Percentiles rank a stretch among this genome's conserved stretches.
phyloP scores from a whole-genome alignment of 768 basidiomycete species.

The Strobilomyces echinocephalus region DNA sequence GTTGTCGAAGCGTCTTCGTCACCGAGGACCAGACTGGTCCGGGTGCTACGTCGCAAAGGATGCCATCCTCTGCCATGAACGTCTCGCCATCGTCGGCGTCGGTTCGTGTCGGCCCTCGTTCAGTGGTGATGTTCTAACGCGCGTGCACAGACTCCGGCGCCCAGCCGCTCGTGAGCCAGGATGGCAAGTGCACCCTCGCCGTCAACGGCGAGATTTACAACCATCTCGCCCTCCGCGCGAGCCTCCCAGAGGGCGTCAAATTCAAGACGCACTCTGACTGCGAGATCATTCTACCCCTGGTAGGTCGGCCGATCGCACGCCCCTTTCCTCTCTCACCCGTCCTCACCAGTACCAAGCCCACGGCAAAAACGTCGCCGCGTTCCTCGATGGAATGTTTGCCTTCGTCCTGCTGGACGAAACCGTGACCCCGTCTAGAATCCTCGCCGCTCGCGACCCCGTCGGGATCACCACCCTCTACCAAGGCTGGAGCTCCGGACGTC shows the following conservation, averaged over 20 bases:
- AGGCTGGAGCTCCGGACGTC: conserved; percentile 82
- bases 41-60: conserved; percentile 87
- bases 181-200: conserved; percentile 76
- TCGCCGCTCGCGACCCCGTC: conserved; percentile 95
- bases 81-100: conserved; percentile 96
- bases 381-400: conserved; percentile 98
- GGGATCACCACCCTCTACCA: conserved; percentile 99
- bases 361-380: conserved; percentile 67
- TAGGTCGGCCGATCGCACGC: conserved; percentile 32
- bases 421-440: conserved; percentile 80
- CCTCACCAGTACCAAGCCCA: conserved; percentile 71
- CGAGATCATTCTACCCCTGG: conserved; percentile 92
- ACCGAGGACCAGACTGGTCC: conserved; percentile 98
- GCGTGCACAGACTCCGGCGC: conserved; percentile 79
- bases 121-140: not conserved
- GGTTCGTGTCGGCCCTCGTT: conserved; percentile 47
- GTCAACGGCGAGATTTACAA: conserved; percentile 99
- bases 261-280: conserved; percentile 99
- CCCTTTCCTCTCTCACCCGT: not conserved
- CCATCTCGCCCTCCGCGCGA: conserved; percentile 74
- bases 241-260: conserved; percentile 56
- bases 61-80: conserved; percentile 86
- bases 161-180: conserved; percentile 85
- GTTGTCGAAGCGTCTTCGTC: conserved; percentile 83
- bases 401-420: conserved; percentile 95